Conservation (phyloP, 495 filamentous ascomycete genomes). For the Pyrenula massariospora region DNA sequence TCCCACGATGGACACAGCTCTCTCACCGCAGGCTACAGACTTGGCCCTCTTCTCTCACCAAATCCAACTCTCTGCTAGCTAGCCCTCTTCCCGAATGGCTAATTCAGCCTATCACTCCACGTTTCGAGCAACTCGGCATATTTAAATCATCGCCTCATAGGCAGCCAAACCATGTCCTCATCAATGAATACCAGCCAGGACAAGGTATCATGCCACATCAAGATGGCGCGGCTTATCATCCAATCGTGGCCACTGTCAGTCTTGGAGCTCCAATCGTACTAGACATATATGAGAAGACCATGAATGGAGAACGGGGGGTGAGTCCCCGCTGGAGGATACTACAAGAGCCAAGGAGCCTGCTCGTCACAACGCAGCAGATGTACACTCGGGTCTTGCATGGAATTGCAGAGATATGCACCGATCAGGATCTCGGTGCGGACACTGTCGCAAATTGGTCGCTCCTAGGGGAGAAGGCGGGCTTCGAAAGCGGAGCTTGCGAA, state of each 20-base stretch:
- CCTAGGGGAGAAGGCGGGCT: constrained; percentile 48
- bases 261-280: constrained; percentile 67
- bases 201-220: constrained; percentile 97
- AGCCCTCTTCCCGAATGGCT: constrained; percentile 73
- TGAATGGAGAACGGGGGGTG: constrained; percentile 14
- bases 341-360: constrained; percentile 75
- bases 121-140: constrained; percentile 46
- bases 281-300: constrained; percentile 59
- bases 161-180: constrained; percentile 77
- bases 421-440: constrained; percentile 45
- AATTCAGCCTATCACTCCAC: constrained; percentile 51
- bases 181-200: constrained; percentile 82
- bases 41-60: constrained; percentile 68
- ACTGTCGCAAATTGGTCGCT: constrained; percentile 77
- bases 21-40: constrained; percentile 81
- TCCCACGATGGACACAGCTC: constrained; percentile 75
- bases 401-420: constrained; percentile 49
- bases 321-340: constrained; percentile 47
- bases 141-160: constrained; percentile 63
- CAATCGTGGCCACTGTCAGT: constrained; percentile 82
- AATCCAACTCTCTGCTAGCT: constrained; percentile 61
- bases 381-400: constrained; percentile 71
- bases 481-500: constrained; percentile 42
- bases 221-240: constrained; percentile 78
- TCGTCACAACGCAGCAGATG: constrained; percentile 56